These are phyloP conservation scores for Graphilbum ipis-grandicollis DNA, from an alignment of 2,329 filamentous ascomycete genomes.

Conservation along the genomic window DNA sequence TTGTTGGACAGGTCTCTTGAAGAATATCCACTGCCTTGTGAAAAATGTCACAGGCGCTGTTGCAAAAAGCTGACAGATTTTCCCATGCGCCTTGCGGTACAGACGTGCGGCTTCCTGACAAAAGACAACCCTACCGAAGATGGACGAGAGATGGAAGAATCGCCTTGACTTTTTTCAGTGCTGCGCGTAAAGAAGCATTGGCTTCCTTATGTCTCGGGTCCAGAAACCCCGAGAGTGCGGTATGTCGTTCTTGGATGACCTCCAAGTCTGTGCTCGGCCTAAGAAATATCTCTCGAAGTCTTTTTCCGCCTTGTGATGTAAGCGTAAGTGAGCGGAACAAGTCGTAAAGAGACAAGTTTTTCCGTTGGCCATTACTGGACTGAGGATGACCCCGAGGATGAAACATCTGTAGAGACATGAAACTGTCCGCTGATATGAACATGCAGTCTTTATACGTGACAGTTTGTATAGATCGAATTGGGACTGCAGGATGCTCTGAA, in stretches of 20 bases:
- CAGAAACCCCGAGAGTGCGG: constrained; percentile 49
- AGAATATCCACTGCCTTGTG: constrained; percentile 12
- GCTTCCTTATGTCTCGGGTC: constrained; percentile 46
- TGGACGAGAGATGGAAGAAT: constrained; percentile 51
- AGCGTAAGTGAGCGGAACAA: constrained; percentile 59
- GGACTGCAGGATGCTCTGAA: neutral
- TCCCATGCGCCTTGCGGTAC: constrained; percentile 56
- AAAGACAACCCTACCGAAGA: constrained; percentile 61
- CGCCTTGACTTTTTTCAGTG: constrained; percentile 57
- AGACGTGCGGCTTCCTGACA: constrained; percentile 26
- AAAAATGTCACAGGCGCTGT: constrained; percentile 50
- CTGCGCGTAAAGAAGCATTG: constrained; percentile 37
- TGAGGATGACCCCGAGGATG: constrained; percentile 64
- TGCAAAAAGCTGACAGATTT: constrained; percentile 53
- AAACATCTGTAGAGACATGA: constrained; percentile 71
- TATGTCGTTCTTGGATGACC: constrained; percentile 54
- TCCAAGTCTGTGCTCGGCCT: constrained; percentile 54
- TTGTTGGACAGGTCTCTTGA: constrained; percentile 25
- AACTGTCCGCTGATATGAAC: constrained; percentile 67
- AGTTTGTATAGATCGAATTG: constrained; percentile 49
- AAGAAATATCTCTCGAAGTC: constrained; percentile 65
- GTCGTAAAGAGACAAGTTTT: constrained; percentile 69
- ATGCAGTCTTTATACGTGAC: constrained; percentile 51
- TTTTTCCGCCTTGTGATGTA: constrained; percentile 61
- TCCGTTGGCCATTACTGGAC: constrained; percentile 57